A percentile compares a stretch with the other conserved stretches of the same genome.
These are phyloP conservation scores for Nemania bipapillata DNA, from an alignment of 2,329 filamentous ascomycete genomes.

Conservation along the genomic window DNA sequence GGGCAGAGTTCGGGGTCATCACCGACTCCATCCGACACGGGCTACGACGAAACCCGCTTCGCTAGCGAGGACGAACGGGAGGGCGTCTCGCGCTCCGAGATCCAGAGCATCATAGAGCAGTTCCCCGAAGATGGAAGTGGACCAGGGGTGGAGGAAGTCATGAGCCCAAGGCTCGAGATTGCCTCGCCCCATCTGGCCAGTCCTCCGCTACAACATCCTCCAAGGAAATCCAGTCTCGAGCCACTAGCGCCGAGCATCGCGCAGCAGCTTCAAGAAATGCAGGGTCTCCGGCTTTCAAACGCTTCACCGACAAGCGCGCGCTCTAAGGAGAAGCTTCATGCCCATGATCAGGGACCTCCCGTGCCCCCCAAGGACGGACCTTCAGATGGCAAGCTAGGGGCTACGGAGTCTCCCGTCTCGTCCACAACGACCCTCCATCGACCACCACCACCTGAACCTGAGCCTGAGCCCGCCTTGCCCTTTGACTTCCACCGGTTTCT, in stretches of 20 bases:
- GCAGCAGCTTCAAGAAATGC: constrained; percentile 61
- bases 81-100: constrained; percentile 80
- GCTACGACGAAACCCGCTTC: constrained; percentile 67
- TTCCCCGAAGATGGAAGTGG: constrained; percentile 81
- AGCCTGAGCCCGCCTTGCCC: constrained; percentile 83
- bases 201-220: constrained; percentile 74
- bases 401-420: constrained; percentile 56
- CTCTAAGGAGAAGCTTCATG: constrained; percentile 52
- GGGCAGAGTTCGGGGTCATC: constrained; percentile 58
- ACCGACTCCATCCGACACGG: constrained; percentile 65
- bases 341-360: constrained; percentile 62
- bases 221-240: constrained; percentile 86
- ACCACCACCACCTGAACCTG: constrained; percentile 76
- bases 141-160: constrained; percentile 82
- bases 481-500: constrained; percentile 98
- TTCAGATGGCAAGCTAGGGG: constrained; percentile 54
- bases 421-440: constrained; percentile 65
- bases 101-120: constrained; percentile 97
- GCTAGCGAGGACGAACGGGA: constrained; percentile 73
- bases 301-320: constrained; percentile 55
- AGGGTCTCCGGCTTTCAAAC: constrained; percentile 56
- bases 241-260: constrained; percentile 67
- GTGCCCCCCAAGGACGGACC: constrained; percentile 70
- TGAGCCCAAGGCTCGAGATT: constrained; percentile 87
- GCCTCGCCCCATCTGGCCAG: constrained; percentile 80